Evolutionary conservation across 352 stramenopile genomes (phyloP).

Genomic region (Globisporangium acanthophoron): DNA sequence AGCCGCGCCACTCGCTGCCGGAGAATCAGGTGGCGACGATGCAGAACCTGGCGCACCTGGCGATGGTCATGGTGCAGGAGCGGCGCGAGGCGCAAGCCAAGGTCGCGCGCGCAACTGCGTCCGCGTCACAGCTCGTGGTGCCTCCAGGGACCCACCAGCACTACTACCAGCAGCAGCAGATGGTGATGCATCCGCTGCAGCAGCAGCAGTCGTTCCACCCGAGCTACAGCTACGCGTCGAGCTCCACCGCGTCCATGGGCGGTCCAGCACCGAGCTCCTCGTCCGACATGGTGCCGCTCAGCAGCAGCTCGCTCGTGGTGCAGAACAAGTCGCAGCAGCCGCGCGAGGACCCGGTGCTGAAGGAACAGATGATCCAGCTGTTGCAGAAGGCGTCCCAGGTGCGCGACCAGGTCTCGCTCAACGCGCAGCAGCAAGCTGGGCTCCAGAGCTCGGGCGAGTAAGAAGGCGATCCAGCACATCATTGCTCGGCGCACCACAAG

Average conservation of each 20-base stretch:
- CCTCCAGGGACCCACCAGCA: background rate
- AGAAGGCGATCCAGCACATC: background rate
- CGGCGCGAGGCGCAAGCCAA: constrained; percentile 65
- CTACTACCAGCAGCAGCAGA: constrained; percentile 13
- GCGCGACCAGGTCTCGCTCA: constrained; percentile 62
- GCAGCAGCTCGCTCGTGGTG: constrained; percentile 47
- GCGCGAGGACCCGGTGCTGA: constrained; percentile 67
- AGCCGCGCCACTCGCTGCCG: constrained; percentile 51
- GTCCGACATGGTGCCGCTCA: constrained; percentile 74
- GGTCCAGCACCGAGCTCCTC: constrained; percentile 8
- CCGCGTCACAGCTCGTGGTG: constrained; percentile 38
- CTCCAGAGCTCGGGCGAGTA: constrained; percentile 75
- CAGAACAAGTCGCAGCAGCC: constrained; percentile 22
- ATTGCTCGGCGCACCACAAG: too few species aligned
- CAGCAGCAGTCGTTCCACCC: constrained; percentile 9
- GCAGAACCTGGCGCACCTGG: constrained; percentile 78
- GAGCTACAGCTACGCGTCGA: constrained; percentile 3
- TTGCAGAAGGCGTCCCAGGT: constrained; percentile 79
- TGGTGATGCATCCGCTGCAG: constrained; percentile 6
- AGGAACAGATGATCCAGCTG: constrained; percentile 85
- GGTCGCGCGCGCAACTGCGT: constrained; percentile 24
- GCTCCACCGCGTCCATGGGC: too few species aligned
- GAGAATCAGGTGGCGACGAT: constrained; percentile 79
- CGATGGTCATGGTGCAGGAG: constrained; percentile 86
- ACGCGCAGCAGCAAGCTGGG: constrained; percentile 52